Evolutionary conservation across 139 green algal genomes (phyloP).

Genomic region (Micromonas pusilla): DNA sequence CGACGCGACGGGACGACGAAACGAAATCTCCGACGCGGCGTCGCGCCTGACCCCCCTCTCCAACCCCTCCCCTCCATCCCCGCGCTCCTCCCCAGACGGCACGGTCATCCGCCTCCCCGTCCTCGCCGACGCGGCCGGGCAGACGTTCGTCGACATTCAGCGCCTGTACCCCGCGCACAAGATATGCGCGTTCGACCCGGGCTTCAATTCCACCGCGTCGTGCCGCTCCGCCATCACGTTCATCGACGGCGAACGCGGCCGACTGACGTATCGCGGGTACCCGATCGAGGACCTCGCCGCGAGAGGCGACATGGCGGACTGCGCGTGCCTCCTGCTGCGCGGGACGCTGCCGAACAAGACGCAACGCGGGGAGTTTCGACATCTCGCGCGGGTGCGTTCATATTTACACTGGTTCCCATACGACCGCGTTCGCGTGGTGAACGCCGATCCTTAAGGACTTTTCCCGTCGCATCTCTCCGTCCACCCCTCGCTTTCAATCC

Average conservation of each 20-base stretch:
- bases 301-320: conserved; percentile 55
- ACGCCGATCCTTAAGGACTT: too few species aligned
- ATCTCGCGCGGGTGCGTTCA: conserved; percentile 37
- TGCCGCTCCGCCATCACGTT: conserved; percentile 62
- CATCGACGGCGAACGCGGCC: conserved; percentile 60
- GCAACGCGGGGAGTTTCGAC: not conserved
- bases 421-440: too few species aligned
- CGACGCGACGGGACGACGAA: too few species aligned
- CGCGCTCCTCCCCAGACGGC: not conserved
- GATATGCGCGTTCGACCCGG: conserved; percentile 69
- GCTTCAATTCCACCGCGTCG: conserved; percentile 55
- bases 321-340: conserved; percentile 52
- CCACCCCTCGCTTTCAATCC: too few species aligned
- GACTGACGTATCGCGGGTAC: conserved; percentile 62
- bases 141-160: not conserved
- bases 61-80: not conserved
- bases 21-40: too few species aligned
- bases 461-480: too few species aligned
- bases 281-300: conserved; percentile 56
- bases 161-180: not conserved
- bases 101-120: not conserved
- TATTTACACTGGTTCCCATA: too few species aligned
- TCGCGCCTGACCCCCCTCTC: too few species aligned
- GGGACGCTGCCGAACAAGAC: conserved; percentile 52
- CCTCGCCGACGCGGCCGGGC: not conserved